These are phyloP conservation scores for Adiantum capillusveneris DNA, from an alignment of 75 land plant species.

Conservation along the genomic window DNA sequence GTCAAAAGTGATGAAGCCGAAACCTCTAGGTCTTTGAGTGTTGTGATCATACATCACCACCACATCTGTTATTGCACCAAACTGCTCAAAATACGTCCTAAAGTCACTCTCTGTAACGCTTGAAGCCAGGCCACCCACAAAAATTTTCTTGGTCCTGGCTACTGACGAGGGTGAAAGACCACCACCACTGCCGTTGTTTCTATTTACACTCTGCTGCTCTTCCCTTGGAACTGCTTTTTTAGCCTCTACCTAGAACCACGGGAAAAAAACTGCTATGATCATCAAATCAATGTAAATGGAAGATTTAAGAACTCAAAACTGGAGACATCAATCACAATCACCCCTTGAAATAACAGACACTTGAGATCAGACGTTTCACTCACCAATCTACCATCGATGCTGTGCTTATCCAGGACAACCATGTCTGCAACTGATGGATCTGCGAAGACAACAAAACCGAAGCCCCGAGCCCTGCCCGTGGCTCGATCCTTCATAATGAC, in stretches of 20 bases:
- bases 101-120: slow-evolving; percentile 91
- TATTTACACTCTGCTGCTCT: slow-evolving; percentile 63
- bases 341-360: too few relatives aligned
- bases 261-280: not conserved
- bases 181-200: slow-evolving; percentile 31
- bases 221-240: slow-evolving; percentile 98
- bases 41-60: slow-evolving; percentile 99
- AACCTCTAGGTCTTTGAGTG: slow-evolving; percentile 96
- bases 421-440: slow-evolving; percentile 81
- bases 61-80: slow-evolving; percentile 92
- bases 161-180: slow-evolving; percentile 58
- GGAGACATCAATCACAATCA: not conserved
- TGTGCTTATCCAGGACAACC: slow-evolving; percentile 77
- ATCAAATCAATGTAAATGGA: not conserved
- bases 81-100: slow-evolving; percentile 92
- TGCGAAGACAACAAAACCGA: slow-evolving; percentile 86
- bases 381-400: slow-evolving; percentile 75
- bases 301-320: not conserved
- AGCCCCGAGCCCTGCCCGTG: slow-evolving; percentile 96
- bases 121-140: slow-evolving; percentile 96
- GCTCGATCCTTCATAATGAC: slow-evolving; percentile 94
- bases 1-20: slow-evolving; percentile 95
- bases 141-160: slow-evolving; percentile 85
- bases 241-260: slow-evolving; percentile 80
- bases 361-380: slow-evolving; percentile 1